Evolutionary conservation across 176 grass and related monocot species (phyloP).

Genomic region (Alloteropsis semialata): DNA sequence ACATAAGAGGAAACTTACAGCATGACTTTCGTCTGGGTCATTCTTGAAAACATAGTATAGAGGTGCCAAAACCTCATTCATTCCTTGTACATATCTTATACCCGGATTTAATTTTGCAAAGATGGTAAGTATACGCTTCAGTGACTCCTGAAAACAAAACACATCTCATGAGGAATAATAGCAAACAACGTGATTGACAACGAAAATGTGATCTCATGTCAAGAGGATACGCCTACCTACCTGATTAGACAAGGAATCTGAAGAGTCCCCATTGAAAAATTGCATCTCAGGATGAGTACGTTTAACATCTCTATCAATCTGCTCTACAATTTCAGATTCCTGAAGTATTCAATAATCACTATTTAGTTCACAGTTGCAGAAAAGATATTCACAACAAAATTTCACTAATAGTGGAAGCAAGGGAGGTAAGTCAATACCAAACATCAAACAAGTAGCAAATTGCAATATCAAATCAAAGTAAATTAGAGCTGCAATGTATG

Average conservation of each 20-base stretch:
- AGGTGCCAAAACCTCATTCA: conserved; percentile 97
- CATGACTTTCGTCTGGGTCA: conserved; percentile 57
- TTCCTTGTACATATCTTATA: conserved; percentile 98
- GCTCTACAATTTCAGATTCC: conserved; percentile 89
- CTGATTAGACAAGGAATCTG: conserved; percentile 79
- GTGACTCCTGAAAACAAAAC: conserved; percentile 63
- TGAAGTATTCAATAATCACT: conserved; percentile 29
- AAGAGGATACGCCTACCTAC: conserved; percentile 39
- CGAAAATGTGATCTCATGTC: not conserved
- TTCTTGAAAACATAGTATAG: conserved; percentile 96
- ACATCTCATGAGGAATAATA: conserved; percentile 20
- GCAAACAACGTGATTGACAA: conserved; percentile 11
- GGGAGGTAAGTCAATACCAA: not conserved
- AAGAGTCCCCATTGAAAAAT: conserved; percentile 74
- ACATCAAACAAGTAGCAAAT: conserved; percentile 16
- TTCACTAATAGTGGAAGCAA: not conserved
- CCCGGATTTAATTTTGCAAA: conserved; percentile 97
- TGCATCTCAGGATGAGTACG: conserved; percentile 96
- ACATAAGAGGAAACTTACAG: conserved; percentile 45
- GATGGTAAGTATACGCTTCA: conserved; percentile 87
- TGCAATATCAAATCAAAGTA: not conserved
- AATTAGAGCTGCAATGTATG: not conserved
- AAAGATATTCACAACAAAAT: not conserved
- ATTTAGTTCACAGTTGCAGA: conserved; percentile 23
- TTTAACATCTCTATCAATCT: conserved; percentile 98